These are phyloP conservation scores for Groenewaldozyma tartarivorans DNA, from an alignment of 805 yeast genomes.

Conservation along the genomic window DNA sequence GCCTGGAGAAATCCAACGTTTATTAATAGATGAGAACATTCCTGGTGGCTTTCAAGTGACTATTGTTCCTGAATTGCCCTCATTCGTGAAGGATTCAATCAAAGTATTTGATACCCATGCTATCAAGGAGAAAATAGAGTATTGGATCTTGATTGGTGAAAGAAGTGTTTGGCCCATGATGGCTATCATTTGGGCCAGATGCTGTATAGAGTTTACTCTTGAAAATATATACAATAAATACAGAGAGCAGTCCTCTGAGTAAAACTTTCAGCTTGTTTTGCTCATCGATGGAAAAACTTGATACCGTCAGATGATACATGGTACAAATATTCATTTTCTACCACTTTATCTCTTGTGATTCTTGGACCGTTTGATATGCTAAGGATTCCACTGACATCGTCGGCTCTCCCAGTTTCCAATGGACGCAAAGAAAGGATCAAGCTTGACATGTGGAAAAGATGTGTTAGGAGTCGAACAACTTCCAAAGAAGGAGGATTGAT, in stretches of 20 bases:
- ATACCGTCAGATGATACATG: conserved; percentile 46
- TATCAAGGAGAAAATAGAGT: conserved; percentile 62
- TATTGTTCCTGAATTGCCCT: conserved; percentile 76
- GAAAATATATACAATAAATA: conserved; percentile 54
- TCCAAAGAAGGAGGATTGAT: conserved; percentile 30
- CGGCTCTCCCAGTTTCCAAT: conserved; percentile 70
- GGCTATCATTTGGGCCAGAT: conserved; percentile 76
- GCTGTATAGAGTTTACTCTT: conserved; percentile 80
- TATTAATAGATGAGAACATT: conserved; percentile 81
- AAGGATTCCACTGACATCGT: conserved; percentile 69
- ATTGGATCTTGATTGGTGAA: conserved; percentile 89
- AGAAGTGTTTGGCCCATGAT: conserved; percentile 87
- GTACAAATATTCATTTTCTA: conserved; percentile 58
- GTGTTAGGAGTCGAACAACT: conserved; percentile 38
- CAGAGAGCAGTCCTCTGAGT: conserved; percentile 1
- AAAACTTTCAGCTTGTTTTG: background rate
- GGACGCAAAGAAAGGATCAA: conserved; percentile 53
- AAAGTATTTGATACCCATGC: conserved; percentile 70
- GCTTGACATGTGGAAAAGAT: conserved; percentile 41
- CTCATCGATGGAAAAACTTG: conserved; percentile 32
- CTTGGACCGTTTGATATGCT: conserved; percentile 49
- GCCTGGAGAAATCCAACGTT: conserved; percentile 57
- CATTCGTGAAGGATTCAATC: conserved; percentile 60
- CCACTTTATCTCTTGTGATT: conserved; percentile 26
- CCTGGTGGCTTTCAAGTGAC: conserved; percentile 80